Evolutionary conservation across 345 rosid genomes (phyloP).

Genomic region (Cardamine resedifolia): DNA sequence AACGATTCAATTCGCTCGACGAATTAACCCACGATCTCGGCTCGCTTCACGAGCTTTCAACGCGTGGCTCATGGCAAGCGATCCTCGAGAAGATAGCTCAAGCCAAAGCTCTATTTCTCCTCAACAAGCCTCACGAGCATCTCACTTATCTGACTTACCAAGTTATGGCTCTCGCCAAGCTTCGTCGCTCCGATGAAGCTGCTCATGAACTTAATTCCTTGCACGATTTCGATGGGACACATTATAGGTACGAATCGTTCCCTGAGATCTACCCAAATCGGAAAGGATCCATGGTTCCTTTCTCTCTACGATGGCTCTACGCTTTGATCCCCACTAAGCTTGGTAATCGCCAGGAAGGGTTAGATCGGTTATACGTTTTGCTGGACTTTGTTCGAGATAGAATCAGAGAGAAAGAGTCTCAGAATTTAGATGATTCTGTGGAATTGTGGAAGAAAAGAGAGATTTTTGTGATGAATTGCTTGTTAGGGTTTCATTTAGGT

Average conservation of each 20-base stretch:
- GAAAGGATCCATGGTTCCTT: constrained; percentile 91
- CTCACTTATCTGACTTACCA: constrained; percentile 82
- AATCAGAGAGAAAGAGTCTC: constrained; percentile 37
- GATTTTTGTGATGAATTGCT: constrained; percentile 58
- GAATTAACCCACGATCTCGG: constrained; percentile 75
- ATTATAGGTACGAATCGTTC: constrained; percentile 70
- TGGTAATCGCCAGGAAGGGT: constrained; percentile 62
- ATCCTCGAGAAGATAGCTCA: constrained; percentile 68
- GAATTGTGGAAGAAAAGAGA: constrained; percentile 71
- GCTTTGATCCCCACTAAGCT: constrained; percentile 66
- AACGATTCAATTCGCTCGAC: constrained; percentile 61
- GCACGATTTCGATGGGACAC: constrained; percentile 72
- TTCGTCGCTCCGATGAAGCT: constrained; percentile 86
- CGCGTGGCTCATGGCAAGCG: constrained; percentile 86
- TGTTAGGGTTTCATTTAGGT: constrained; percentile 70
- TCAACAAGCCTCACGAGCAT: constrained; percentile 76
- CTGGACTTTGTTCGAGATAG: constrained; percentile 61
- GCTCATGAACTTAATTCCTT: constrained; percentile 69
- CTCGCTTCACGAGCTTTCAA: constrained; percentile 81
- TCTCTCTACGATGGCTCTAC: constrained; percentile 80
- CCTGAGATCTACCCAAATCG: constrained; percentile 67
- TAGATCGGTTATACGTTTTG: constrained; percentile 72
- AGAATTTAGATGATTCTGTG: constrained; percentile 39
- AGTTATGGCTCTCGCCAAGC: constrained; percentile 73
- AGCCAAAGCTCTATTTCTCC: constrained; percentile 61